Evolutionary conservation across 2,329 filamentous ascomycete genomes (phyloP), one percentile per base, ranked within the genome.

Genomic region (Endocalyx cinctus): DNA sequence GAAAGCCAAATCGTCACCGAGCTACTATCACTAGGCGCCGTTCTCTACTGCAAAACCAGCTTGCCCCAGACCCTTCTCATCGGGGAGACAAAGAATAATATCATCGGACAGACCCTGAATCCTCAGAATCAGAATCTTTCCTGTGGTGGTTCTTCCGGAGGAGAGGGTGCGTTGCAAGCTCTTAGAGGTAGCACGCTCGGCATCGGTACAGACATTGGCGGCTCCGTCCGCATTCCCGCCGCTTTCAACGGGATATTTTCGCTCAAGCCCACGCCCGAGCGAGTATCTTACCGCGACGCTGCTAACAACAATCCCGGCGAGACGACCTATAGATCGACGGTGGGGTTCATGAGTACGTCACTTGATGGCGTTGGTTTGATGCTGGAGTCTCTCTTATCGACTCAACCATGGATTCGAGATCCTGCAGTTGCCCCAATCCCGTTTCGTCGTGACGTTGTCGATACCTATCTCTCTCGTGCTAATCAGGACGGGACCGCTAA

Each of bases 391-490:
- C 33, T 84, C 2, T 58, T 87, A 2, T 62, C 60, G 8, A 68
- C 68, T 22, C 46, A 74, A 33, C 82, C 82, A 0, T 86, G 82
- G 82, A 55, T 75, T 2, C 59, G 74, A 42, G 82, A 87, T 51
- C 81, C 82, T 0, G 59, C 79, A 1, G 77, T 81, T 0, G 58
- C 77, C 25, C 77, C 82, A 14, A 63, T 87, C 1, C 82, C 81
- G 0, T 87, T 80, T 72, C 69, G 79, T 3, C 57, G 69, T 16
- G 64, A 72, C 0, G 43, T 67, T 4, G 34, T 57, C 3, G 55
- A 66, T 6, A 32, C 37, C 26, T 40, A 35, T 13, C n/a, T 16
- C 6, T 25, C 17, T 7, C 29, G 40, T 22, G 40, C 31, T 4
- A 34, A 32, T 5, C 16, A 14, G 19, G 27, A 38, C 12, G 40